These are phyloP conservation scores for Insectozyma bohioensis DNA, from an alignment of 1,139 yeast species.

Conservation along the genomic window DNA sequence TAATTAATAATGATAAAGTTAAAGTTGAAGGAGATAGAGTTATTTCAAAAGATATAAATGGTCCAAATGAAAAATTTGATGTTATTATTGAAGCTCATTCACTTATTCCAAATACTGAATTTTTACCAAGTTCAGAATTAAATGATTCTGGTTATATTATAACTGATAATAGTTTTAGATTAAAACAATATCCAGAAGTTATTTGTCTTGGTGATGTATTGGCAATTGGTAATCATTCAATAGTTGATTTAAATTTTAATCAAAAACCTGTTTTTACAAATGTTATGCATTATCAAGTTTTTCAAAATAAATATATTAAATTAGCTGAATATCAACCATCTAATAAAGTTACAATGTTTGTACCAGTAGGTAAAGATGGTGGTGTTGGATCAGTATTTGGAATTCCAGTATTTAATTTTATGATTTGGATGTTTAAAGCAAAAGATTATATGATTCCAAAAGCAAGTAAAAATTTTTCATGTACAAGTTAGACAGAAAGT, in stretches of 20 bases:
- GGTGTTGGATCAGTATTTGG: slow-evolving; percentile 37
- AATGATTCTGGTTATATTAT: slow-evolving; percentile 23
- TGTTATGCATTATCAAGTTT: slow-evolving; percentile 18
- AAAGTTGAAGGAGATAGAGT: slow-evolving; percentile 10
- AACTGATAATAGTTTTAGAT: slow-evolving; percentile 26
- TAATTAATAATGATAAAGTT: slow-evolving; percentile 22
- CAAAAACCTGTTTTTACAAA: slow-evolving; percentile 23
- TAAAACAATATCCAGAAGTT: slow-evolving; percentile 25
- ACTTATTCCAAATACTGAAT: slow-evolving; percentile 27
- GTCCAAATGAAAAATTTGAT: slow-evolving; percentile 22
- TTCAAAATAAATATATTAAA: slow-evolving; percentile 13
- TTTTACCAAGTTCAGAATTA: slow-evolving; percentile 17
- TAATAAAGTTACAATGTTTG: slow-evolving; percentile 16
- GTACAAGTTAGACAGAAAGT: no score
- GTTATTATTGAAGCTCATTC: slow-evolving; percentile 25
- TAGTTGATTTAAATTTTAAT: slow-evolving; percentile 25
- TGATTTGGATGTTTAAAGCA: slow-evolving; percentile 26
- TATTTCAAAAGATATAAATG: slow-evolving; percentile 16
- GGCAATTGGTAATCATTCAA: slow-evolving; percentile 20
- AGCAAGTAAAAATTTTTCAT: slow-evolving; percentile 12
- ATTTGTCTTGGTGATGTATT: slow-evolving; percentile 36
- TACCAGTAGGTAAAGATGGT: slow-evolving; percentile 36
- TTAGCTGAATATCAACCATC: slow-evolving; percentile 16
- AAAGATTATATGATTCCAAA: slow-evolving; percentile 22
- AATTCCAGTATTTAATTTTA: slow-evolving; percentile 27